Evolutionary conservation across 1,284 basidiomycete genomes (phyloP).

Genomic region (Trametes versicolor): DNA sequence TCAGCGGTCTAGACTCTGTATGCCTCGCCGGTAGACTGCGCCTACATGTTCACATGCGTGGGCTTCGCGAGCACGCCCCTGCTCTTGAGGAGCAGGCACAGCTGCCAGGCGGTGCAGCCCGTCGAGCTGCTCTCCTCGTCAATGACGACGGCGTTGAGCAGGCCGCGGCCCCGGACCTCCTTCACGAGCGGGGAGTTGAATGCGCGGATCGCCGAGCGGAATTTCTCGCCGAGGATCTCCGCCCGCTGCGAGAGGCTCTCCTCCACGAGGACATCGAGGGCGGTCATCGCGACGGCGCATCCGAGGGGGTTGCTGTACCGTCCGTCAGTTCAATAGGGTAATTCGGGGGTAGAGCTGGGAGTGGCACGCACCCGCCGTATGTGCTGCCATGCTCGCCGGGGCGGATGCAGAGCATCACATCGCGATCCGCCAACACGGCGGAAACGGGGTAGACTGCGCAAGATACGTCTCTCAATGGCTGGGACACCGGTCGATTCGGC

Average conservation of each 20-base stretch:
- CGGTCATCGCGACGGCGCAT: slow-evolving; percentile 93
- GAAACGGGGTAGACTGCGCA: slow-evolving; percentile 92
- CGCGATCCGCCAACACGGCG: slow-evolving; percentile 89
- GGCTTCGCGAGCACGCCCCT: slow-evolving; percentile 95
- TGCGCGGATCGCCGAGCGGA: slow-evolving; percentile 74
- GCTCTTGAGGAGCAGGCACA: slow-evolving; percentile 93
- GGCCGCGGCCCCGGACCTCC: slow-evolving; percentile 84
- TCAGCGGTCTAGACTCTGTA: slow-evolving; percentile 11
- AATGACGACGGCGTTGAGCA: slow-evolving; percentile 96
- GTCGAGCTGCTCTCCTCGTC: slow-evolving; percentile 83
- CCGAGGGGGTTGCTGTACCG: slow-evolving; percentile 89
- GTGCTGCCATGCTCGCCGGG: slow-evolving; percentile 99
- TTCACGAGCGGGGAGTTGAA: slow-evolving; percentile 79
- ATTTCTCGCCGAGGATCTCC: slow-evolving; percentile 80
- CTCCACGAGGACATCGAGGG: slow-evolving; percentile 88
- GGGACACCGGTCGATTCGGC: slow-evolving; percentile 8
- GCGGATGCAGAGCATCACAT: slow-evolving; percentile 94
- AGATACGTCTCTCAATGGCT: slow-evolving; percentile 6
- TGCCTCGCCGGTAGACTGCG: neutral
- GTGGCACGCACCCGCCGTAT: slow-evolving; percentile 79
- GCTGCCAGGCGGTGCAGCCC: slow-evolving; percentile 93
- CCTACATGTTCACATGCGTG: slow-evolving; percentile 91
- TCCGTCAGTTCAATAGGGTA: slow-evolving; percentile 7
- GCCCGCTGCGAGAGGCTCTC: slow-evolving; percentile 89
- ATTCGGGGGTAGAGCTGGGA: neutral